A percentile compares a stretch with the other conserved stretches of the same genome.
Conservation (phyloP, 495 filamentous ascomycete genomes). For the Thermochaetoides thermophila region DNA sequence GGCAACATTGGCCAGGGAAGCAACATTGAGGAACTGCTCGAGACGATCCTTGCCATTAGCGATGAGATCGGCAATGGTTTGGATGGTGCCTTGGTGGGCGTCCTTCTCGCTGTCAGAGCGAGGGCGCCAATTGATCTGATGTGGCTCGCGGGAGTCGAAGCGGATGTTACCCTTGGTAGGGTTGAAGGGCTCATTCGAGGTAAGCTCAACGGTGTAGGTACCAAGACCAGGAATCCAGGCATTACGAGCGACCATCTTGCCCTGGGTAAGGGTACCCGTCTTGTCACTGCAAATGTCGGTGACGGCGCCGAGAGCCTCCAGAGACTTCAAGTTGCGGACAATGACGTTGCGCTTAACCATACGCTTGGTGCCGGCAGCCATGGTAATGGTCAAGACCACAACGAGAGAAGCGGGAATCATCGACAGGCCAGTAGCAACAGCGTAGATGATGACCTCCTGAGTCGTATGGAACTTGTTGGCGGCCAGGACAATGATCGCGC, state of each 20-base stretch:
- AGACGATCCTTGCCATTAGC: slow-evolving; percentile 8
- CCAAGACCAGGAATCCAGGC: slow-evolving; percentile 59
- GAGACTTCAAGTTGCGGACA: slow-evolving; percentile 52
- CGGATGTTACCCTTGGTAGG: slow-evolving; percentile 16
- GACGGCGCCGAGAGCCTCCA: slow-evolving; percentile 71
- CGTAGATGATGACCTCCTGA: slow-evolving; percentile 70
- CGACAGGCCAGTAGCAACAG: slow-evolving; percentile 54
- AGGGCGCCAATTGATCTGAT: slow-evolving; percentile 12
- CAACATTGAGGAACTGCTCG: slow-evolving; percentile 21
- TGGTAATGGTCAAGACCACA: slow-evolving; percentile 57
- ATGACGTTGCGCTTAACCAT: slow-evolving; percentile 72
- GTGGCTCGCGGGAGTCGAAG: slow-evolving; percentile 13
- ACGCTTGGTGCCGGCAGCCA: slow-evolving; percentile 61
- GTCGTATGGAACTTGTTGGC: slow-evolving; percentile 58
- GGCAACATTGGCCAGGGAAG: slow-evolving; percentile 22
- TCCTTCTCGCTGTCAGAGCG: slow-evolving; percentile 1
- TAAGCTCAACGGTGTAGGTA: slow-evolving; percentile 40
- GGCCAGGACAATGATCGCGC: slow-evolving; percentile 68
- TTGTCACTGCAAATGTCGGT: slow-evolving; percentile 84
- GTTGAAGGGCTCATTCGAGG: slow-evolving; percentile 36
- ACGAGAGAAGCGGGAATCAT: slow-evolving; percentile 59
- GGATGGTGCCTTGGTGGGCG: neutral
- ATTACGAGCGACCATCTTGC: slow-evolving; percentile 59
- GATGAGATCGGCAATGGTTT: slow-evolving; percentile 7
- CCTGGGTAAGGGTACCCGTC: slow-evolving; percentile 68